Conservation (phyloP, 2,329 filamentous ascomycete genomes). For the Aspergillus amoenus region DNA sequence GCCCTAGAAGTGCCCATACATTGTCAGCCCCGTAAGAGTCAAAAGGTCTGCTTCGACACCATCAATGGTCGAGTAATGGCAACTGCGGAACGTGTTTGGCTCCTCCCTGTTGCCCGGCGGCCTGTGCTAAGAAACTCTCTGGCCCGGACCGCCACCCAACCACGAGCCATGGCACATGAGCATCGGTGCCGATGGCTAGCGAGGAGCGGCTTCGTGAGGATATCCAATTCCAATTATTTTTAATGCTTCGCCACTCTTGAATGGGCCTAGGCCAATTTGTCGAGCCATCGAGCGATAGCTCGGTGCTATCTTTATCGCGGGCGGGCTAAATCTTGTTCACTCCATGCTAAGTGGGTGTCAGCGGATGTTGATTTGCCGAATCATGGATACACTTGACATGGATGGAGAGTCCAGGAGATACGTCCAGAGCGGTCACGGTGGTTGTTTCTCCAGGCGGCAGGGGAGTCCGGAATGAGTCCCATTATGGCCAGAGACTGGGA, state of each 20-base stretch:
- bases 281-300: background rate
- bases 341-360: background rate
- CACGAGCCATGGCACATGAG: background rate
- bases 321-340: background rate
- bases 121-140: background rate
- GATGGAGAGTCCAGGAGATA: background rate
- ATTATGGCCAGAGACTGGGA: slow-evolving; percentile 2
- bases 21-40: background rate
- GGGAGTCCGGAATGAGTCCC: background rate
- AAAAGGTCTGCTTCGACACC: background rate
- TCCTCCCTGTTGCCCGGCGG: background rate
- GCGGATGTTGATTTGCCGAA: background rate
- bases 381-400: background rate
- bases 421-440: too few relatives aligned
- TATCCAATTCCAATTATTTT: background rate
- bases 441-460: background rate
- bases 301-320: background rate
- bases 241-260: background rate
- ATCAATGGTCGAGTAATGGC: background rate
- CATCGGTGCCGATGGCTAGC: background rate
- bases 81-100: too few relatives aligned
- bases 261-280: background rate
- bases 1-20: too few relatives aligned
- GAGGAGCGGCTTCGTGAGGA: background rate
- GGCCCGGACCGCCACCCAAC: background rate